Evolutionary conservation across 257 asterid genomes (phyloP).

Genomic region (Coffea canephora): DNA sequence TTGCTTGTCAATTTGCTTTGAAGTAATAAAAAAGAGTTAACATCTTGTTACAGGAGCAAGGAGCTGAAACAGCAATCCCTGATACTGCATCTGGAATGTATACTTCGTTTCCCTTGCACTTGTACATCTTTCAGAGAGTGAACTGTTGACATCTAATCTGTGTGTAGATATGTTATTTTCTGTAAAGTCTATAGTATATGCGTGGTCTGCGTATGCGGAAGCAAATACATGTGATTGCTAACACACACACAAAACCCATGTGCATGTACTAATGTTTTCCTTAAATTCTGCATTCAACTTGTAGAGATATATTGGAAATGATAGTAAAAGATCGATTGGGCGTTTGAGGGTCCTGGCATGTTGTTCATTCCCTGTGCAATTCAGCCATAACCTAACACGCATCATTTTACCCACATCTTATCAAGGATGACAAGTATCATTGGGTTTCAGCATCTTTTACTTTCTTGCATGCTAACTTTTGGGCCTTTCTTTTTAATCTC

Average conservation of each 20-base stretch:
- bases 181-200: not conserved
- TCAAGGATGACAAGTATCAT: not conserved
- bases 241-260: not conserved
- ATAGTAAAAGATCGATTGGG: not conserved
- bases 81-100: constrained; percentile 68
- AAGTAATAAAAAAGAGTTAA: constrained; percentile 1
- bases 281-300: not conserved
- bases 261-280: not conserved
- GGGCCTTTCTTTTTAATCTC: not conserved
- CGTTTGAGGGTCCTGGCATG: not conserved
- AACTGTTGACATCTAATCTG: not conserved
- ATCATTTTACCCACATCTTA: not conserved
- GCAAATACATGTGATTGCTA: not conserved
- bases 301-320: not conserved
- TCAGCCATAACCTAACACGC: not conserved
- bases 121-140: constrained; percentile 3
- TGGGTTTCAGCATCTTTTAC: not conserved
- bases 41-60: constrained; percentile 47
- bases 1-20: constrained; percentile 14
- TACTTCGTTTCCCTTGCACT: constrained; percentile 2
- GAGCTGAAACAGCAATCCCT: constrained; percentile 50
- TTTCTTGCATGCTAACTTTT: not conserved
- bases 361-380: not conserved
- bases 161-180: not conserved
- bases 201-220: not conserved